Evolutionary conservation across 495 filamentous ascomycete species (phyloP).

Genomic region (Aspergillus hancockii): DNA sequence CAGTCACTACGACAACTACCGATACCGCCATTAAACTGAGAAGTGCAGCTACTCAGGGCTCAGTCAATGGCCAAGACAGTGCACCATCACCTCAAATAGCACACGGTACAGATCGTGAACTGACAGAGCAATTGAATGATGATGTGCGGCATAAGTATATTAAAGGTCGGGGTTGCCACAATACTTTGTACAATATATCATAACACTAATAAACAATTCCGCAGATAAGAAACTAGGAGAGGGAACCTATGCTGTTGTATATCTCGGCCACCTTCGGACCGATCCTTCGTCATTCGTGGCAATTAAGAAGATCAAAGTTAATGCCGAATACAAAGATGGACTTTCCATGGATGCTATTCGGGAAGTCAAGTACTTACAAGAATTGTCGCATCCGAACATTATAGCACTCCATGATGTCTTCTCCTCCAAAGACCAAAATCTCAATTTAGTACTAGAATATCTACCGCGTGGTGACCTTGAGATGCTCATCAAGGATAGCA

Average conservation of each 20-base stretch:
- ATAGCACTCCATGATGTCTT: slow-evolving; percentile 90
- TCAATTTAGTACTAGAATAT: slow-evolving; percentile 92
- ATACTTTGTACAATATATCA: neutral
- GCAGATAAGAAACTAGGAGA: slow-evolving; percentile 87
- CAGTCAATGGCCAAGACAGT: slow-evolving; percentile 19
- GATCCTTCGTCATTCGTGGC: slow-evolving; percentile 74
- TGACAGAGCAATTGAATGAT: slow-evolving; percentile 86
- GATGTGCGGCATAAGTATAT: slow-evolving; percentile 84
- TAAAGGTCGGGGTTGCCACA: slow-evolving; percentile 59
- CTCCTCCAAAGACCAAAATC: slow-evolving; percentile 87
- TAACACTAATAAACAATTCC: slow-evolving; percentile 9
- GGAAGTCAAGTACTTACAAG: slow-evolving; percentile 91
- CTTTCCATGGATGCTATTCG: slow-evolving; percentile 92
- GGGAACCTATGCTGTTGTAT: slow-evolving; percentile 96
- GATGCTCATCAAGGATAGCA: slow-evolving; percentile 82
- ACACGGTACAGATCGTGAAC: slow-evolving; percentile 49
- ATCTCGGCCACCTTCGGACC: slow-evolving; percentile 72
- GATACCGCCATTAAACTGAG: slow-evolving; percentile 39
- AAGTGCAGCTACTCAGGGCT: slow-evolving; percentile 36
- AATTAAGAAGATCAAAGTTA: slow-evolving; percentile 98
- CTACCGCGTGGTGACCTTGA: slow-evolving; percentile 90
- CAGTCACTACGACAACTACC: slow-evolving; percentile 33
- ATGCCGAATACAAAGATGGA: slow-evolving; percentile 80
- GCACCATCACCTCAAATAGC: slow-evolving; percentile 13
- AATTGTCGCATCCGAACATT: slow-evolving; percentile 94